These are phyloP conservation scores for Eucalyptus pauciflora DNA, from an alignment of 345 rosid species.

Conservation along the genomic window DNA sequence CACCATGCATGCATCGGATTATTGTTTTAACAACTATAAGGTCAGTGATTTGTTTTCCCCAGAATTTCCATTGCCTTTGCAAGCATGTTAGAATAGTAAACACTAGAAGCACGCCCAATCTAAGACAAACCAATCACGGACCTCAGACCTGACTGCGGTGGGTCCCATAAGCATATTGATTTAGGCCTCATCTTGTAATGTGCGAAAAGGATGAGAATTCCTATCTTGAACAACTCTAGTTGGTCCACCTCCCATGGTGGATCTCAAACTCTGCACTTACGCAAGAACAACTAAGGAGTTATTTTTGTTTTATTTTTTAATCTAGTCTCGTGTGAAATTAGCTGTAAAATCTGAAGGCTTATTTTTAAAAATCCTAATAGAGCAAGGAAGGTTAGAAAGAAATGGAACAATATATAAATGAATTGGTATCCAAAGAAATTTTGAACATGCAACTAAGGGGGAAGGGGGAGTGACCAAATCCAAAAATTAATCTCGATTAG, in stretches of 20 bases:
- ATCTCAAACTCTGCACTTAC: rapidly evolving
- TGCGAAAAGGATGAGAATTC: not conserved
- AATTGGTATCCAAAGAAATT: not conserved
- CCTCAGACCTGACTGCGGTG: not conserved
- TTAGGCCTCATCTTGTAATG: not conserved
- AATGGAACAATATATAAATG: not conserved
- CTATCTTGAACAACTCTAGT: not conserved
- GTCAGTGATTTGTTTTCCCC: not conserved
- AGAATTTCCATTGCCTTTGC: no score
- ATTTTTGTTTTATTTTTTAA: not conserved
- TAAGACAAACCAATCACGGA: no score
- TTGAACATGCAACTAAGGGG: not conserved
- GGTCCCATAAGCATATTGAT: not conserved
- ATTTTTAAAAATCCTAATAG: no score
- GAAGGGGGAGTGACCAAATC: not conserved
- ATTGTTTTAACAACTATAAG: not conserved
- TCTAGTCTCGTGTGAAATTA: not conserved
- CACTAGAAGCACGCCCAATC: no score
- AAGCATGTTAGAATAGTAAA: no score
- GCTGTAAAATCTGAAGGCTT: no score
- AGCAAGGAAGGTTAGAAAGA: no score
- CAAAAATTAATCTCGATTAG: no score
- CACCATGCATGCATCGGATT: not conserved
- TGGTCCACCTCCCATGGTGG: not conserved
- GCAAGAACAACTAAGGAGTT: not conserved